Evolutionary conservation across 805 yeast genomes (phyloP).

Genomic region (Candida ascalaphidarum): DNA sequence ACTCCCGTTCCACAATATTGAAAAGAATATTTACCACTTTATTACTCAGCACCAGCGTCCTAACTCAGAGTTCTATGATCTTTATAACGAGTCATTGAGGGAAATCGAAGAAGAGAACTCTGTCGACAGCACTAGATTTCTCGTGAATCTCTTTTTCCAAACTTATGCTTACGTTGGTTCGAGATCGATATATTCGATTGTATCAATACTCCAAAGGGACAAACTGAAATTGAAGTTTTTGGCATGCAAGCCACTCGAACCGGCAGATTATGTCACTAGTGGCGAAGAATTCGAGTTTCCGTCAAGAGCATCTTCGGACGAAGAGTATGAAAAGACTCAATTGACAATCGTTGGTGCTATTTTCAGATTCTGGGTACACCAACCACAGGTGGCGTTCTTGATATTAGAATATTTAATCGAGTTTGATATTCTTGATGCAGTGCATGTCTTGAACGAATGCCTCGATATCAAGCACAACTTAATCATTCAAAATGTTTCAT

Average conservation of each 20-base stretch:
- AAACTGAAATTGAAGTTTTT: conserved; percentile 29
- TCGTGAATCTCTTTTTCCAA: conserved; percentile 59
- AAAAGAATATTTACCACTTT: conserved; percentile 33
- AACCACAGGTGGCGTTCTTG: conserved; percentile 36
- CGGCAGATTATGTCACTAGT: conserved; percentile 18
- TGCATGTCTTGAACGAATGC: conserved; percentile 17
- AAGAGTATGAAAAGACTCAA: conserved; percentile 19
- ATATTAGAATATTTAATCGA: conserved; percentile 35
- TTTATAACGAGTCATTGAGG: conserved; percentile 21
- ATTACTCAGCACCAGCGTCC: conserved; percentile 32
- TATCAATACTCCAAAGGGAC: conserved; percentile 31
- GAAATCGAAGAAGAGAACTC: conserved; percentile 12
- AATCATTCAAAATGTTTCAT: conserved; percentile 30
- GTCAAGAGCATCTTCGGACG: conserved; percentile 12
- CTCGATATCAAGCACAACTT: conserved; percentile 20
- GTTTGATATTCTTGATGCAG: conserved; percentile 23
- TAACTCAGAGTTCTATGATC: conserved; percentile 24
- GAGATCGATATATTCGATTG: conserved; percentile 60
- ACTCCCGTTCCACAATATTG: conserved; percentile 27
- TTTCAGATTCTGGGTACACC: conserved; percentile 35
- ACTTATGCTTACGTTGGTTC: conserved; percentile 76
- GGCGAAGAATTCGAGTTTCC: conserved; percentile 25
- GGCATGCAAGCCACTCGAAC: conserved; percentile 22
- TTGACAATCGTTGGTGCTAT: conserved; percentile 29
- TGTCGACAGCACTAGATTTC: conserved; percentile 20